phyloP scores from a whole-genome alignment of 495 filamentous ascomycete genomes.

The Neurospora sublineolata region DNA sequence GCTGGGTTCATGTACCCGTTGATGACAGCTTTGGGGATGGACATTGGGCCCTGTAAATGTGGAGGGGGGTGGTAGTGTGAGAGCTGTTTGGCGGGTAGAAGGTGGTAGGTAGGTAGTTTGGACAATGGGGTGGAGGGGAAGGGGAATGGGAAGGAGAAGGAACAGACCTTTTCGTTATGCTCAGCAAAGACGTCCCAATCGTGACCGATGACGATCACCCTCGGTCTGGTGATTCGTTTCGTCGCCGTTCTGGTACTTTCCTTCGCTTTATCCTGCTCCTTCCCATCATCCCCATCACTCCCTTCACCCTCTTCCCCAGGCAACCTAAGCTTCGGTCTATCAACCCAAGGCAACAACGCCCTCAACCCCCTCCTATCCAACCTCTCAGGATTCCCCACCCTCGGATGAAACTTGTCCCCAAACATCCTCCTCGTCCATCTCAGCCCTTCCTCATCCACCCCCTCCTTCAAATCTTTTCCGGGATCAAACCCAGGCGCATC shows the following conservation, averaged over 20 bases:
- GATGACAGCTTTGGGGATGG: constrained; percentile 30
- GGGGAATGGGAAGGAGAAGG: constrained; percentile 5
- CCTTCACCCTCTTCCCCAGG: constrained; percentile 21
- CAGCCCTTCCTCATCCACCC: constrained; percentile 35
- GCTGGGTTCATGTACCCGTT: constrained; percentile 42
- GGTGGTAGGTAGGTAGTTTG: neutral
- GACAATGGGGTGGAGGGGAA: too few relatives aligned
- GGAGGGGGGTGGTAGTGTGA: neutral
- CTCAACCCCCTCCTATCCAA: constrained; percentile 41
- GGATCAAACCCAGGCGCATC: constrained; percentile 38
- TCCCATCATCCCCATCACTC: neutral
- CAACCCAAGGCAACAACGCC: constrained; percentile 37
- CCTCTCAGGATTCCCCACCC: constrained; percentile 43
- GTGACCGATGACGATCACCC: constrained; percentile 48
- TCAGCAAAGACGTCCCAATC: constrained; percentile 47
- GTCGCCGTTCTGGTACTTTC: neutral
- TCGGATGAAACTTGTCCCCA: constrained; percentile 38
- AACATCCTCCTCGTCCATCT: constrained; percentile 32
- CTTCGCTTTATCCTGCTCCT: neutral
- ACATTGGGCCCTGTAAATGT: constrained; percentile 16
- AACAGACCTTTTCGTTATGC: constrained; percentile 31
- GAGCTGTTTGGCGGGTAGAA: neutral
- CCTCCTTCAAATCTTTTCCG: constrained; percentile 23
- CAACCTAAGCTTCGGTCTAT: constrained; percentile 32
- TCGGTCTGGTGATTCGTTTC: constrained; percentile 14